Evolutionary conservation across 1,284 basidiomycete species (phyloP), one percentile per base, ranked within the genome.

Genomic region (Rhizoctonia solani): DNA sequence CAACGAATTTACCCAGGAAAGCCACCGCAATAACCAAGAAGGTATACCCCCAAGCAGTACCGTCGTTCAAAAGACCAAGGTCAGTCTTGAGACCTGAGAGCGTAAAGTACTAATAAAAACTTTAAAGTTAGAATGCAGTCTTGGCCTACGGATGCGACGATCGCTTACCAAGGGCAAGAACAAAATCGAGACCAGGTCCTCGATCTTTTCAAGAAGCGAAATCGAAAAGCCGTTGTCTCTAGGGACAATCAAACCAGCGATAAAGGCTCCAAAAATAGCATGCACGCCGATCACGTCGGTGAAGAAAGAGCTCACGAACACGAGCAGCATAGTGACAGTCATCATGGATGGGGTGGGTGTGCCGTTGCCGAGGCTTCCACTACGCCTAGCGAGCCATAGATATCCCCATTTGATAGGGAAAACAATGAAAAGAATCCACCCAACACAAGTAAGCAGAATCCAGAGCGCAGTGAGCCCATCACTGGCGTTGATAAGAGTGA

Each of bases 401-500:
- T 95, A 81, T 0, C 76, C 82, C 67, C 76, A 80, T 73, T 84
- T 87, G 63, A 88, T 83, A 0, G 90, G 84, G 76, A 92, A 87
- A 29, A 96, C 81, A 6, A 98, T 79, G 73, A 95, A 76, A 8
- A 96, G 73, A 0, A 89, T 84, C 87, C 90, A 98, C 0, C 83
- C 96, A 8, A 97, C 78, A 59, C 91, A 90, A 13, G 82, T 79
- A 13, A 96, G 81, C n/a, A 96, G 82, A 67, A 93, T 87, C 78
- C 88, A 95, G 25, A 97, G 80, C 0, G 92, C 91, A 0, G 84
- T 88, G 0, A 90, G 76, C 1, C 90, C 89, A 0, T 84, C 82
- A 0, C 86, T 81, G 0, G 91, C 90, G 70, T 96, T 97, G 69
- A 95, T 92, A 47, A 98, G 86, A 0, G 94, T 91, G 6, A 98